Evolutionary conservation across 352 stramenopile species (phyloP), one percentile per base, ranked within the genome.

Genomic region (Pythium insidiosum): DNA sequence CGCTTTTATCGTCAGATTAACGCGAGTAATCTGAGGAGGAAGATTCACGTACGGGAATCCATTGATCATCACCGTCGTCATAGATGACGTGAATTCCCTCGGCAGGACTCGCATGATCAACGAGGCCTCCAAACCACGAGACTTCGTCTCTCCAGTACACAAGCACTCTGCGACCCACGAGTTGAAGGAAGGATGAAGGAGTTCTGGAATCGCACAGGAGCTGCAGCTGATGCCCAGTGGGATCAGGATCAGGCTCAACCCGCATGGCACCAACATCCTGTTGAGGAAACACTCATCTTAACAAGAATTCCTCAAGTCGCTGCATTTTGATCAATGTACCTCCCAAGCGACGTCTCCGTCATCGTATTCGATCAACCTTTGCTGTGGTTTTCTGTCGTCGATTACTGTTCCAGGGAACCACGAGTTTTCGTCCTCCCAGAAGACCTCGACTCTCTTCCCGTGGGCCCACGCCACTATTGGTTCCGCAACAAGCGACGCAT

Each of bases 31-130:
- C n/a, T n/a, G n/a, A n/a, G n/a, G n/a, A n/a, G n/a, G n/a, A n/a
- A n/a, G n/a, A n/a, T n/a, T n/a, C n/a, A n/a, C n/a, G n/a, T 18
- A 19, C 19, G n/a, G 30, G 2, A 12, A 80, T 54, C 68, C 68
- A 84, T 16, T 67, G 63, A 20, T 48, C 43, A 26, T 80, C 71
- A 19, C 66, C 63, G 21, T 80, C 65, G n/a, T 81, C 63, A 38
- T 79, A 84, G 10, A 57, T 26, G 21, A 79, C 47, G 25, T 63
- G 50, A 7, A 84, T 22, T 36, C 19, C 41, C 5, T 43, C 38
- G 18, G 16, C 36, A 22, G 46, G 30, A 1, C 6, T 20, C 0
- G 47, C 43, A 2, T 54, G 33, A 4, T 22, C 41, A 29, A 84
- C 47, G 9, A 31, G 38, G n/a, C 71, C 71, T 16, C 50, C 18